Base-by-base conservation (phyloP, 1,284 basidiomycete genomes). In the Cerrena zonata region DNA sequence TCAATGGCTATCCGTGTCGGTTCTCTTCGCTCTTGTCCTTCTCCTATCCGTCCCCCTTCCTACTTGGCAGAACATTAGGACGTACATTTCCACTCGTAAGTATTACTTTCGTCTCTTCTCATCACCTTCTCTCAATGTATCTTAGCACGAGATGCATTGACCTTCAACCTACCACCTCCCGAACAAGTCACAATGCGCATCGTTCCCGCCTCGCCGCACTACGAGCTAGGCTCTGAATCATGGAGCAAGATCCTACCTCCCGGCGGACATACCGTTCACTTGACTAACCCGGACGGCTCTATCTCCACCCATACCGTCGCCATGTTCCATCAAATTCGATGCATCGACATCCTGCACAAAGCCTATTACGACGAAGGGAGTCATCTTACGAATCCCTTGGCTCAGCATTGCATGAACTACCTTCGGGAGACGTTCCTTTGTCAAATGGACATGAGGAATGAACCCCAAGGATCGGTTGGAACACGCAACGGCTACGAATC, bases 401-500 rank as follows among this genome's bases (percentile, higher is more conserved):
- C 24, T 21, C 36, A 48, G 38, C 47, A 48, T 36, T 48, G 47
- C 47, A 23, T 48, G 47, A 48, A 48, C 37, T 48, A 48, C 19
- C 37, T 48, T 22, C 24, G 47, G 21, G 18, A 48, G 47, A 48
- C 47, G 38, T 48, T 48, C 37, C 19, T 23, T 22, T 48, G 47
- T 30, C 47, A 48, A 12, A 41, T 48, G 47, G 47, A 48, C 23
- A 48, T 48, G 47, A 4, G 47, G 15, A 39, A 39, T 12, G 47
- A 48, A 23, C 38, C 47, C 30, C 49, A 51, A 24, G 49, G 49
- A 11, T 45, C 49, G 2, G 24, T 37, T 12, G 45, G 23, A 22
- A 51, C 49, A 12, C 26, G 46, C 26, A 51, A 51, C 26, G 49
- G 49, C n/a, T 51, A 46, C 36, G 49, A 51, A 21, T 37, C 49